Base-by-base conservation (phyloP, 1,284 basidiomycete genomes). In the Papiliotrema flavescens region DNA sequence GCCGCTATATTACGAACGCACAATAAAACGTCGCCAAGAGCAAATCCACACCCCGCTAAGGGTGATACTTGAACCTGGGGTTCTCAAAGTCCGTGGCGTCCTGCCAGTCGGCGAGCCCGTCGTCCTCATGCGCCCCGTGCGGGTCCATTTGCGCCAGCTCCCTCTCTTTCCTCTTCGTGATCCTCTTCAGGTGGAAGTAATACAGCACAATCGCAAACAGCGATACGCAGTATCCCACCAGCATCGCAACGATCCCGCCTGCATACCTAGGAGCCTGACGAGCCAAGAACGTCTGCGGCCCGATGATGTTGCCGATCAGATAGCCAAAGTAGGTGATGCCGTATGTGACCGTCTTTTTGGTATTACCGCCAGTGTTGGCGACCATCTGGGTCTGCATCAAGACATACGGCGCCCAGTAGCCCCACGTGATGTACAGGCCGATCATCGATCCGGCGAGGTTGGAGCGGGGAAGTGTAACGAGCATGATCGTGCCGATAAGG, bases 251-350 rank as follows among this genome's bases (percentile, higher is more conserved):
- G 49, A 59, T 57, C 2, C 56, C 67, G 15, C 55, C 54, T 3
- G 58, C 39, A 49, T 69, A 69, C 6, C 42, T 42, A 1, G 66
- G 66, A 7, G 65, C 61, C 47, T 66, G 54, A 0, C 40, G 54
- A 1, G 63, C 49, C 11, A 37, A 52, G 65, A 69, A 69, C 0
- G 65, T 60, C 49, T 69, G 66, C 13, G 66, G 66, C 9, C 57
- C 66, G 7, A 64, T 46, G 4, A 66, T 35, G 49, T 64, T 64
- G 6, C 64, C 64, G n/a, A 60, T 54, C 39, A 54, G 54, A 48
- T 65, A 67, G 9, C 62, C 53, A 9, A 65, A 56, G 54, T 70
- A 70, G 13, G 63, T 53, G 32, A 67, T 61, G 26, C 59, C 61
- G 34, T 58, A 67, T 1, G 59, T 59, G 2, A 53, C 60, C 6